Base-by-base conservation (phyloP, 495 filamentous ascomycete species). In the Chaetomium tenue region DNA sequence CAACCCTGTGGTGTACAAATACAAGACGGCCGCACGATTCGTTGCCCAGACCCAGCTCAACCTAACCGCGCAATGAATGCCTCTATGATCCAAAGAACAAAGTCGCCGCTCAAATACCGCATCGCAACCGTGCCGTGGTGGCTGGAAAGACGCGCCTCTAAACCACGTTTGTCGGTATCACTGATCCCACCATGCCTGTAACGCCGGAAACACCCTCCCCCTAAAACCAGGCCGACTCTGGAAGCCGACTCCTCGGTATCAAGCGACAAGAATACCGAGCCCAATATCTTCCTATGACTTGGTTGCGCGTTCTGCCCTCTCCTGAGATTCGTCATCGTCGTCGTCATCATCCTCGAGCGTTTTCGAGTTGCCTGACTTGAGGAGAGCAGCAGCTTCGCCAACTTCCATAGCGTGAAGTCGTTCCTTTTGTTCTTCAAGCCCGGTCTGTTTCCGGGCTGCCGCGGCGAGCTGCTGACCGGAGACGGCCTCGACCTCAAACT, bases 321-420 rank as follows among this genome's bases (percentile, higher is more conserved):
- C 65, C 30, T 52, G 68, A 5, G 68, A 65, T 20, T 74, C 74
- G 28, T 74, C 72, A 28, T 74, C 72, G 23, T 72, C 69, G 4
- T 77, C 75, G 4, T 78, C 76, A 0, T 78, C 76, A 0, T 71
- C 71, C 15, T 68, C 63, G 11, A 52, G 30, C 40, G 60, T 46
- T 5, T 57, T n/a, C 18, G 50, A 28, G 20, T 67, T 57, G 16
- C 60, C 63, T 39, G 72, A 74, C 63, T 75, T 73, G 23, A 72
- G 63, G 23, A 85, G 68, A 8, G 79, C 81, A 13, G 77, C 78
- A 9, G 82, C 83, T 61, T 86, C 83, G 46, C 78, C 79, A 18
- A 77, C 71, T 66, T 86, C 83, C 82, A 86, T 86, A 60, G 74
- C 78, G 61, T 84, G 82, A 23, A 86, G 75, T 46, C 77, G 78